Percentiles rank a stretch among this genome's conserved stretches.
Conservation (phyloP, 2,329 filamentous ascomycete species). For the Claviceps cyperi region DNA sequence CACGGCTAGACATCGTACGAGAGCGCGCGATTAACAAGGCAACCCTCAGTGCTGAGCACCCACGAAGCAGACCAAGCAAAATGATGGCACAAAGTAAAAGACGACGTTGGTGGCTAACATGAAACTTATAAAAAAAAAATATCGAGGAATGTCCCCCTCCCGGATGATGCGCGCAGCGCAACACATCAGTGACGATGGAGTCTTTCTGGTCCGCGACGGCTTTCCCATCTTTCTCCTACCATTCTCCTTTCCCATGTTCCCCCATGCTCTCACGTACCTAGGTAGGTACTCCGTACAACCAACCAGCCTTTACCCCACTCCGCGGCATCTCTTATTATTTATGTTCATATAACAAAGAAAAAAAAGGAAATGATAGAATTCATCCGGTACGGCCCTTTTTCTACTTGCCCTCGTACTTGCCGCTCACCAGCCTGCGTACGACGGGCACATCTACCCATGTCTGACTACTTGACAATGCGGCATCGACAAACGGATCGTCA, state of each 20-base stretch:
- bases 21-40: too few relatives aligned
- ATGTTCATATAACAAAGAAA: not conserved
- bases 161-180: not conserved
- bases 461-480: slow-evolving; percentile 16
- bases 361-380: too few relatives aligned
- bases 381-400: not conserved
- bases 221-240: not conserved
- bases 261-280: not conserved
- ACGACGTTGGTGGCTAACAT: too few relatives aligned
- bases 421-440: slow-evolving; percentile 54
- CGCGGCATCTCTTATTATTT: not conserved
- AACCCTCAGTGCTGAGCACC: too few relatives aligned
- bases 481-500: slow-evolving; percentile 57
- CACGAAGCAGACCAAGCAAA: too few relatives aligned
- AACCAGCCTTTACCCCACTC: not conserved
- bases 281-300: too few relatives aligned
- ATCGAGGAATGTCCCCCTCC: not conserved
- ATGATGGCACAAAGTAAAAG: too few relatives aligned
- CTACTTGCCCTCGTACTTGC: slow-evolving; percentile 52
- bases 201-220: not conserved
- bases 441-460: slow-evolving; percentile 54
- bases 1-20: too few relatives aligned
- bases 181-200: not conserved
- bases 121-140: not conserved
- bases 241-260: not conserved